Evolutionary conservation across 2,329 filamentous ascomycete species (phyloP), one percentile per base, ranked within the genome.

Genomic region (Colletotrichum limetticola): DNA sequence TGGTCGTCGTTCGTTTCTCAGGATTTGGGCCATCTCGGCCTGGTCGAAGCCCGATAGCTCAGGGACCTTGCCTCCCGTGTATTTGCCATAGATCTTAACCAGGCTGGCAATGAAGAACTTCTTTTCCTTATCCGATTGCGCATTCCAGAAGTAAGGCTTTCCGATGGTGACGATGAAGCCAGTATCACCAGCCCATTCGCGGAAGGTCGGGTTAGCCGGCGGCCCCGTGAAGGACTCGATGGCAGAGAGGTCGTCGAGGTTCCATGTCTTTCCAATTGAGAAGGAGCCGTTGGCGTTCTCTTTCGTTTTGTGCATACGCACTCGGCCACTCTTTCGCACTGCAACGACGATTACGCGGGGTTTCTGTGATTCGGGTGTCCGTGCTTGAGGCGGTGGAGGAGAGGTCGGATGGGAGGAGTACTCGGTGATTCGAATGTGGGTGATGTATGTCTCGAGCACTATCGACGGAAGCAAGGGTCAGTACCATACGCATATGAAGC

Each of bases 191-290:
- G 95, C 96, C 94, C 94, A 97, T 80, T 93, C 83, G 88, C 93
- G 82, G 87, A 89, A 76, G 85, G 89, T 80, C 75, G 92, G 77
- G 82, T 86, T 79, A 86, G 89, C 79, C 81, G 86, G 83, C 24
- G 90, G 82, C 56, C 91, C 88, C 7, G 91, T 92, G 79, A 92
- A 98, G 30, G 95, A 97, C 81, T 97, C 93, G 76, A 99, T 94
- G 58, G 72, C 66, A 5, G 90, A 89, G 61, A 99, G 86, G 80
- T 99, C 97, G 82, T 98, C 96, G 77, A 99, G 89, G 81, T 95
- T 94, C 97, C 97, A 99, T 4, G 97, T 98, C 85, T 99, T 99
- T 76, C 97, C 97, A 77, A 99, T 98, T 24, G 96, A 98, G 83
- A 98, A 99, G 28, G 94, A 91, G 68, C 95, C 95, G 82, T 98